Percentiles rank a stretch among this genome's conserved stretches.
Evolutionary conservation across 306 rosid species (phyloP).

Genomic region (Cicer yamashitae): DNA sequence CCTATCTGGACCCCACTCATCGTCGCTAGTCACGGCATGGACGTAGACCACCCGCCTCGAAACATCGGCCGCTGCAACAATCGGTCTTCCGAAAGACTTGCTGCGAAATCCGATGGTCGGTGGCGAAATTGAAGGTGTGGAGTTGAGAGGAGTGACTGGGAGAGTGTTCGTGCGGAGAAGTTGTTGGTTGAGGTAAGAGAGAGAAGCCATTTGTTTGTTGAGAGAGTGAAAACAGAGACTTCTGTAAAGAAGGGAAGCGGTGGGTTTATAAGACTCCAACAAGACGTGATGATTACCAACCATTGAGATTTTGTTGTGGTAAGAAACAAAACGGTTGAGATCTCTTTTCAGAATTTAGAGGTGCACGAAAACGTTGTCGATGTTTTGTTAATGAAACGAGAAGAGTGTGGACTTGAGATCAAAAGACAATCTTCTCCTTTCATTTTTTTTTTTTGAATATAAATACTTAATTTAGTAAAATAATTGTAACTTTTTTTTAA

Average conservation of each 20-base stretch:
- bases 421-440: constrained; percentile 1
- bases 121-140: constrained; percentile 48
- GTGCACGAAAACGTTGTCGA: not conserved
- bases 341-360: not conserved
- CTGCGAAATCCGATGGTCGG: constrained; percentile 41
- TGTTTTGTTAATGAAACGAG: not conserved
- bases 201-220: constrained; percentile 57
- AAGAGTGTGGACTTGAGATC: not conserved
- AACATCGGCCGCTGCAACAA: constrained; percentile 36
- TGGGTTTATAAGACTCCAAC: constrained; percentile 29
- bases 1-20: constrained; percentile 61
- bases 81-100: constrained; percentile 37
- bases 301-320: not conserved
- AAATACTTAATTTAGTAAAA: no score
- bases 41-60: constrained; percentile 37
- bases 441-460: not conserved
- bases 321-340: constrained; percentile 5
- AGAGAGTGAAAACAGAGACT: not conserved
- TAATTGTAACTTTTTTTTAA: no score
- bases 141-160: constrained; percentile 40
- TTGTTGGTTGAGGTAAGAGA: constrained; percentile 57
- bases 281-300: not conserved
- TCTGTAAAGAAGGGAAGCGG: not conserved
- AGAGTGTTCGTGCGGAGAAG: constrained; percentile 55
- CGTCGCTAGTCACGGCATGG: constrained; percentile 52